Evolutionary conservation across 2,329 filamentous ascomycete genomes (phyloP), one percentile per base, ranked within the genome.

Genomic region (Phaeosphaeria sp.): DNA sequence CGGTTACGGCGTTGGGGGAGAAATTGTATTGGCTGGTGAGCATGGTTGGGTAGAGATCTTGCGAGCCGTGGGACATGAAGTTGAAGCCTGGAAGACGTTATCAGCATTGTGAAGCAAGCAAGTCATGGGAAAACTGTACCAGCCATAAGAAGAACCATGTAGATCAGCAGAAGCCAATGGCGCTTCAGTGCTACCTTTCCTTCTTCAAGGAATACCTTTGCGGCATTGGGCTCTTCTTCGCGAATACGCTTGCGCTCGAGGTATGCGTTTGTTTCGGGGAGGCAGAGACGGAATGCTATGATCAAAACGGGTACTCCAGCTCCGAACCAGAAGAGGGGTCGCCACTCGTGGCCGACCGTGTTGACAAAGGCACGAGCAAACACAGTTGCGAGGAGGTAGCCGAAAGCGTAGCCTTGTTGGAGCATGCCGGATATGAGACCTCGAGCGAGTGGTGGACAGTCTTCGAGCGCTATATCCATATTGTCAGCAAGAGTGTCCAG

Each of bases 241-340:
- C 91, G 86, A 21, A 91, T 79, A 2, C 83, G 83, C 69, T 89
- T 83, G 52, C 90, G 87, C 71, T 90, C 85, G 46, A 81, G 83
- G 77, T 90, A 96, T 0, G 88, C 85, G 46, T 90, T 79, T 0
- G 92, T 96, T 79, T 97, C 93, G 6, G 91, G 90, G 1, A 97
- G 83, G 73, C 84, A 87, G 21, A 94, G 80, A 33, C 93, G 89
- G 82, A 90, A 92, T 54, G 87, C 70, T 71, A 96, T 96, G 77
- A 96, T 89, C 30, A 96, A 76, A 1, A 93, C 83, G 0, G 93
- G 93, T 0, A 91, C 91, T 39, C 89, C 85, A 6, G 92, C 91
- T 13, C 89, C 92, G 75, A 96, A 96, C 92, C 93, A 97, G 81
- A 89, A 96, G 0, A 96, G 81, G 0, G 92, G 91, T 7, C 93